Conservation (phyloP, 176 grass and related monocot genomes). For the Aechmea fasciata region DNA sequence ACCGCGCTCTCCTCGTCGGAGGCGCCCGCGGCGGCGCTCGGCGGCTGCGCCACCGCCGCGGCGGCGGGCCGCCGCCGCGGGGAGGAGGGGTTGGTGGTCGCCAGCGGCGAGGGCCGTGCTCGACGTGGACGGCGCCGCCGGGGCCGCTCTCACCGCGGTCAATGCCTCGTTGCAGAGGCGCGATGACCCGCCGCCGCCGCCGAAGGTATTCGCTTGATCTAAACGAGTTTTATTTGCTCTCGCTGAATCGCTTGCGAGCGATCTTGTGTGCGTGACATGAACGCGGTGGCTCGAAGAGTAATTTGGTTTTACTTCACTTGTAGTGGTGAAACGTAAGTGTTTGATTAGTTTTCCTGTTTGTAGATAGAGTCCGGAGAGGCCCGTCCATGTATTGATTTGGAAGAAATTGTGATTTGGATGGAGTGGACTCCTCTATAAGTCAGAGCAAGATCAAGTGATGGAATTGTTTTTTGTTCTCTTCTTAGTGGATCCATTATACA, state of each 20-base stretch:
- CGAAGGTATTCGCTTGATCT: slow-evolving; percentile 21
- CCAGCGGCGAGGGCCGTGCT: slow-evolving; percentile 5
- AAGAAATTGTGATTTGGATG: neutral
- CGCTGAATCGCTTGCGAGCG: neutral
- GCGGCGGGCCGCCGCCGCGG: neutral
- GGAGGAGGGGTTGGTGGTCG: neutral
- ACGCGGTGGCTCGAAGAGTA: neutral
- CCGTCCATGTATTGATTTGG: neutral
- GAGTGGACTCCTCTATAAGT: neutral
- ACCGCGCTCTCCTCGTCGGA: too few relatives aligned
- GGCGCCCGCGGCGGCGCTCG: slow-evolving; percentile 9
- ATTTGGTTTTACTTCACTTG: neutral
- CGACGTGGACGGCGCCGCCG: slow-evolving; percentile 3
- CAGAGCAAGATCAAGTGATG: too few relatives aligned
- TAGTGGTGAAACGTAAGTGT: neutral
- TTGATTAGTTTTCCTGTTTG: neutral
- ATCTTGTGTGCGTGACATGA: neutral
- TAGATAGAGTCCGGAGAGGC: too few relatives aligned
- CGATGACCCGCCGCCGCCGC: slow-evolving; percentile 18
- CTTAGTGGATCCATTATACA: too few relatives aligned
- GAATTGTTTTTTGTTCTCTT: too few relatives aligned
- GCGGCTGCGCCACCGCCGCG: slow-evolving; percentile 17
- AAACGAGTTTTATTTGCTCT: slow-evolving; percentile 3
- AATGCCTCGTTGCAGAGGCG: neutral
- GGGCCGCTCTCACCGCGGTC: neutral